phyloP scores from a whole-genome alignment of 2,329 filamentous ascomycete species.

The Sordariomycetes sp. region DNA sequence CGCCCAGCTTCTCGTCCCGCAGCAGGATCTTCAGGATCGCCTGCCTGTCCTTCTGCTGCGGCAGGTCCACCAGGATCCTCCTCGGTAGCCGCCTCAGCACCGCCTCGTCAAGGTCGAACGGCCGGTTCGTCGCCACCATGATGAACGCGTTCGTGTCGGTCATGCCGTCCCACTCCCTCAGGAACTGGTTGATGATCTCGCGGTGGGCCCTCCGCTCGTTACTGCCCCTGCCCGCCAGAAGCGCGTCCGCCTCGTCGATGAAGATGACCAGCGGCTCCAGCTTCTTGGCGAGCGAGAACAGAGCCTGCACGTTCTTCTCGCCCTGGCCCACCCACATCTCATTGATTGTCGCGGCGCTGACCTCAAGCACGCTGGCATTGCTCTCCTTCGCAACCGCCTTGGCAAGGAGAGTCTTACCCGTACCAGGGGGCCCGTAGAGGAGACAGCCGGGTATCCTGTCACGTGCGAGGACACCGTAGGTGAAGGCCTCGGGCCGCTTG shows the following conservation, averaged over 20 bases:
- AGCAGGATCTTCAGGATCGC: slow-evolving; percentile 65
- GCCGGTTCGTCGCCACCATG: slow-evolving; percentile 94
- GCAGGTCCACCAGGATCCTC: slow-evolving; percentile 63
- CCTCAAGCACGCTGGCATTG: slow-evolving; percentile 68
- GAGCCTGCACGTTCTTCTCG: slow-evolving; percentile 89
- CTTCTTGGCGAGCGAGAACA: slow-evolving; percentile 87
- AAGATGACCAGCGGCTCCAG: slow-evolving; percentile 89
- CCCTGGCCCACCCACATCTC: slow-evolving; percentile 95
- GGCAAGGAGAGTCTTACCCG: slow-evolving; percentile 60
- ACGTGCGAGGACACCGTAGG: slow-evolving; percentile 82
- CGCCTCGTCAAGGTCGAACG: slow-evolving; percentile 87
- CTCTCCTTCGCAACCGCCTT: slow-evolving; percentile 60
- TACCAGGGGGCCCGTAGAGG: slow-evolving; percentile 80
- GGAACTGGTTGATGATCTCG: slow-evolving; percentile 92
- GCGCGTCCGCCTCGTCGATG: slow-evolving; percentile 91
- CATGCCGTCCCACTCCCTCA: slow-evolving; percentile 95
- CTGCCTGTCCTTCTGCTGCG: slow-evolving; percentile 52
- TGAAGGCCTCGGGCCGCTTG: slow-evolving; percentile 84
- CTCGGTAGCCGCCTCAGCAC: slow-evolving; percentile 68
- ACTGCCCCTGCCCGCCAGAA: slow-evolving; percentile 68
- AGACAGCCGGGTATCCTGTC: slow-evolving; percentile 87
- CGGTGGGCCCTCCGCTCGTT: slow-evolving; percentile 60
- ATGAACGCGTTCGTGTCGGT: slow-evolving; percentile 77
- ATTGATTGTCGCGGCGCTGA: slow-evolving; percentile 84
- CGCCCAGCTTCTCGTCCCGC: slow-evolving; percentile 52